Percentiles rank a stretch among this genome's conserved stretches.
phyloP scores from a whole-genome alignment of 1,139 yeast species.

The Nadsonia commutata region DNA sequence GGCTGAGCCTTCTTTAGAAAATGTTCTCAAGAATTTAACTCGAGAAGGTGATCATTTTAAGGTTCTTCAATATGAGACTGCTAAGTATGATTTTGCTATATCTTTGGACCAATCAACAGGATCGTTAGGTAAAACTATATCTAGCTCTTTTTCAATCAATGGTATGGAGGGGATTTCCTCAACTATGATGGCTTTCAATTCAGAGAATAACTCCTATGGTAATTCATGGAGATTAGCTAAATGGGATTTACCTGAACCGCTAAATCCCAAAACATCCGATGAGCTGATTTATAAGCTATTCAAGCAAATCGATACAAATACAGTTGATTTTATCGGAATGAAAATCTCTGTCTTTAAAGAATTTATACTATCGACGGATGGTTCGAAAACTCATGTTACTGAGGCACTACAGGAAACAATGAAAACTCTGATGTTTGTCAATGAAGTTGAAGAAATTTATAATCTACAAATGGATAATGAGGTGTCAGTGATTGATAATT shows the following conservation, averaged over 20 bases:
- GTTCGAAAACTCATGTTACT: background rate
- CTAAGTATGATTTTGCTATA: conserved; percentile 33
- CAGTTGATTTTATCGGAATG: conserved; percentile 10
- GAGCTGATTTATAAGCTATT: conserved; percentile 34
- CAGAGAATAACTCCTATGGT: conserved; percentile 19
- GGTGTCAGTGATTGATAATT: background rate
- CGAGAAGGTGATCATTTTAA: conserved; percentile 27
- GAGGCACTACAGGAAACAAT: conserved; percentile 10
- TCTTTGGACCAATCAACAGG: conserved; percentile 2
- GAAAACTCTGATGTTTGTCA: conserved; percentile 5
- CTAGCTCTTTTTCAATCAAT: conserved; percentile 28
- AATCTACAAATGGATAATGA: background rate
- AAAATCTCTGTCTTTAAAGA: conserved; percentile 1
- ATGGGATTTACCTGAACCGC: conserved; percentile 50
- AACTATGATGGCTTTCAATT: conserved; percentile 1
- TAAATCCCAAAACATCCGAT: conserved; percentile 23
- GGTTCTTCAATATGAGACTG: conserved; percentile 39
- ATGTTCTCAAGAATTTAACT: conserved; percentile 29
- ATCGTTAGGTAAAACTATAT: conserved; percentile 13
- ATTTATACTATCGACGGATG: background rate
- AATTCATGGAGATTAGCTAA: conserved; percentile 59
- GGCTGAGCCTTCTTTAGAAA: conserved; percentile 35
- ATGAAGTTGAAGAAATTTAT: conserved; percentile 7
- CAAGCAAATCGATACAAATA: conserved; percentile 26
- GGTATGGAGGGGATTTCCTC: conserved; percentile 38